Conservation (phyloP, 768 basidiomycete species). For the Psilocybe azurescens region DNA sequence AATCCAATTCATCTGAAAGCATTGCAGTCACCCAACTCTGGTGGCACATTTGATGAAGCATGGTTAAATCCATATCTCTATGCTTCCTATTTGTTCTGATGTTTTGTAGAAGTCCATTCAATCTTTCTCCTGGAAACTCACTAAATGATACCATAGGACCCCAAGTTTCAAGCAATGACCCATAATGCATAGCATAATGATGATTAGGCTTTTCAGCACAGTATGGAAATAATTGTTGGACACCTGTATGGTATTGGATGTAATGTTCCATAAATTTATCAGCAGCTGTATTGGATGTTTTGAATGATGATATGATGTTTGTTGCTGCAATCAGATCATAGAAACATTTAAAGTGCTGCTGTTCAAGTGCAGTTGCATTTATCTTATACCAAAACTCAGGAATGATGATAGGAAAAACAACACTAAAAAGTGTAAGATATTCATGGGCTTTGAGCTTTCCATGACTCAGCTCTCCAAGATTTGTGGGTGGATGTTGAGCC, state of each 20-base stretch:
- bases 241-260: constrained; percentile 24
- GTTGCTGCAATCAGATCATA: constrained; percentile 28
- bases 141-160: constrained; percentile 18
- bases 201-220: constrained; percentile 33
- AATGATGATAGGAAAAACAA: constrained; percentile 34
- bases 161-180: constrained; percentile 30
- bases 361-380: not conserved
- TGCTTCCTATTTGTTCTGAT: constrained; percentile 28
- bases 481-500: constrained; percentile 31
- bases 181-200: constrained; percentile 40
- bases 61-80: too few species aligned
- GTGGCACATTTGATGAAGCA: too few species aligned
- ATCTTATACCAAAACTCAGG: constrained; percentile 31
- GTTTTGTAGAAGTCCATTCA: constrained; percentile 33
- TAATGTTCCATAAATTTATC: constrained; percentile 28
- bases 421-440: constrained; percentile 24
- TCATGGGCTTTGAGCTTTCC: constrained; percentile 33
- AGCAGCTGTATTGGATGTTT: constrained; percentile 24
- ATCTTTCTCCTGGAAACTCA: constrained; percentile 35
- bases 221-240: constrained; percentile 26
- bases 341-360: not conserved
- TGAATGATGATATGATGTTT: constrained; percentile 31
- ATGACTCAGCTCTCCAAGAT: constrained; percentile 35
- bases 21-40: too few species aligned
- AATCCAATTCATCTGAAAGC: too few species aligned